phyloP scores from a whole-genome alignment of 2,329 filamentous ascomycete species.

The Colletotrichum sp. region DNA sequence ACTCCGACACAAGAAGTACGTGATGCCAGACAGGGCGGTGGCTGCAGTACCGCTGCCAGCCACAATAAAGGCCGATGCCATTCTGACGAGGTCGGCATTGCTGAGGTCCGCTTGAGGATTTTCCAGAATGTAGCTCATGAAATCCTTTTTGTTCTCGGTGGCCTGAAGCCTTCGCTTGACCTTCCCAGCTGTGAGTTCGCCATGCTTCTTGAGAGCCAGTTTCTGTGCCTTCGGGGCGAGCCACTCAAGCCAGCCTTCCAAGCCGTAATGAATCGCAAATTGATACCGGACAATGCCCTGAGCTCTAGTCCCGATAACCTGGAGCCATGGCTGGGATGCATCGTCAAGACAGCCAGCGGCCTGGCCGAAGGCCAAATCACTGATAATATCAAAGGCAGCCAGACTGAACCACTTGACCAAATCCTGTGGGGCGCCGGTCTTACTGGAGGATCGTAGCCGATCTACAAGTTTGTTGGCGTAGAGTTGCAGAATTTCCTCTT shows the following conservation, averaged over 20 bases:
- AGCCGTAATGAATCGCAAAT: constrained; percentile 6
- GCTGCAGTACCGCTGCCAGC: constrained; percentile 53
- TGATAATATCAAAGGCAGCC: constrained; percentile 46
- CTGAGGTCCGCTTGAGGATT: background rate
- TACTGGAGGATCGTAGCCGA: background rate
- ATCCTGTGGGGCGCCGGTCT: constrained; percentile 12
- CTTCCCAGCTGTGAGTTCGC: background rate
- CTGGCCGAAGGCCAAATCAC: constrained; percentile 52
- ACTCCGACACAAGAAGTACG: constrained; percentile 41
- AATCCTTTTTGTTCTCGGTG: background rate
- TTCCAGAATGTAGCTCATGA: constrained; percentile 10
- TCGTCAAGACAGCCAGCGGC: constrained; percentile 43
- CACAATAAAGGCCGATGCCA: constrained; percentile 27
- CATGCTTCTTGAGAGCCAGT: background rate
- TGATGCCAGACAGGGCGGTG: constrained; percentile 43
- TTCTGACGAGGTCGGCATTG: constrained; percentile 2
- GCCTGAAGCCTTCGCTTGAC: constrained; percentile 3
- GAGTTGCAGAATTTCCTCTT: constrained; percentile 7
- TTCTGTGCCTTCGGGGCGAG: constrained; percentile 8
- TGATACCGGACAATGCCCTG: constrained; percentile 6
- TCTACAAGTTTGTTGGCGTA: constrained; percentile 7
- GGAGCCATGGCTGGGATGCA: constrained; percentile 7
- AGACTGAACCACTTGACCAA: constrained; percentile 40
- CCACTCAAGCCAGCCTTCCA: constrained; percentile 1
- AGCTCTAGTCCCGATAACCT: constrained; percentile 4